phyloP scores from a whole-genome alignment of 1,284 basidiomycete species.

The Pseudozyma sp. region DNA sequence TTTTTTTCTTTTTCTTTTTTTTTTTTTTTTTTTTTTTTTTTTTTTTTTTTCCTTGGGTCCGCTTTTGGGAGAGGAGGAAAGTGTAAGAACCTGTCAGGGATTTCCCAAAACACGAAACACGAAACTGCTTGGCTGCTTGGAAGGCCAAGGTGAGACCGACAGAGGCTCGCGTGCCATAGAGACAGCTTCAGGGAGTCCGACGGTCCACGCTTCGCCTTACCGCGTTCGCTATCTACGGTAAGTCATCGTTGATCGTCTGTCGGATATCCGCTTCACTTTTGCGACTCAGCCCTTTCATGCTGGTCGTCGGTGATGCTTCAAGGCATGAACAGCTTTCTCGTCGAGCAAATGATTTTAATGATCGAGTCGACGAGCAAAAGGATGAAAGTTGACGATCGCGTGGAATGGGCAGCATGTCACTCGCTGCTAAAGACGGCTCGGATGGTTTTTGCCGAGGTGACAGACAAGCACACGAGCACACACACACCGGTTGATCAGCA shows the following conservation, averaged over 20 bases:
- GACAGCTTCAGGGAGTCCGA: background rate
- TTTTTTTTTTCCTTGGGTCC: background rate
- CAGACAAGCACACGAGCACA: background rate
- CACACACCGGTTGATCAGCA: background rate
- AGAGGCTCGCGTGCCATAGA: conserved; percentile 8
- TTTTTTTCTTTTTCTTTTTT: too few relatives aligned
- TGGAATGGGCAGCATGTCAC: too few relatives aligned
- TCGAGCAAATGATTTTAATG: too few relatives aligned
- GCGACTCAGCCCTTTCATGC: too few relatives aligned
- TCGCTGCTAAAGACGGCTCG: background rate
- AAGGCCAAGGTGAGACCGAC: conserved; percentile 6
- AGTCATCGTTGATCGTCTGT: too few relatives aligned
- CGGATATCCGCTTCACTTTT: too few relatives aligned
- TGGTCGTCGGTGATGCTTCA: too few relatives aligned
- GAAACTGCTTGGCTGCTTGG: conserved; percentile 1
- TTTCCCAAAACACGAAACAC: background rate
- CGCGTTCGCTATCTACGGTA: too few relatives aligned
- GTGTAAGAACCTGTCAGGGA: background rate
- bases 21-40: background rate
- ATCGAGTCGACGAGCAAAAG: too few relatives aligned
- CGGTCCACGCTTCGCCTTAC: too few relatives aligned
- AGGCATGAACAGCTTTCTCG: too few relatives aligned
- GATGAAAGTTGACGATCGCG: too few relatives aligned
- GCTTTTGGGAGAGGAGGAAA: background rate
- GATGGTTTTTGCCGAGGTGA: background rate